Base-by-base conservation (phyloP, 202 grass and related monocot genomes). In the Panicum hallii region DNA sequence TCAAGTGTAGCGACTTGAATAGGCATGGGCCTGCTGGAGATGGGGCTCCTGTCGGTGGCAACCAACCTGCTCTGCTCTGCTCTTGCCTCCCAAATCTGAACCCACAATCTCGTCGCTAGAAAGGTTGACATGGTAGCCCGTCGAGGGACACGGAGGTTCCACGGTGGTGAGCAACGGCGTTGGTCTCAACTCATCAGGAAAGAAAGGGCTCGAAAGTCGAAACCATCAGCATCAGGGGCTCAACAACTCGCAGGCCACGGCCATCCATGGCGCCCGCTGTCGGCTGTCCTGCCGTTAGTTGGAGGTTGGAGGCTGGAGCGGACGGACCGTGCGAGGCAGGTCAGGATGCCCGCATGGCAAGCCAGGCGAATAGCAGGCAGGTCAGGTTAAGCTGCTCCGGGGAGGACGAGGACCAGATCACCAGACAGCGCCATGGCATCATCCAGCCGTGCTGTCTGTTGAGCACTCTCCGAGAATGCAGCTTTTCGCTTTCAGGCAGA, bases 191-290 rank as follows among this genome's bases (percentile, higher is more conserved):
- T 11, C 15, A 64, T 48, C 32, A 15, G 23, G 76, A 16, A 52
- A 22, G 45, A 77, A 22, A 60, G 44, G 53, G 42, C 57, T 9
- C 2, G 6, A 71, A 82, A 78, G 26, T 26, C 26, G 26, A 26
- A 26, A 26, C 65, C n/a, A 83, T 83, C 79, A 26, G 43, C 36
- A 52, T 81, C 85, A 62, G 1, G 7, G 13, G 11, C 58, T 30
- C 23, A 30, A 44, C 57, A 5, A 4, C 43, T 40, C 20, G 20
- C 23, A 17, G 34, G n/a, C 14, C 46, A 23, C 32, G 50, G 1
- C 56, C 55, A 32, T 32, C 36, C 67, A 8, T 63, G n/a, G 20
- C 42, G 9, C 6, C 44, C 52, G 12, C 64, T 73, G 48, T 61
- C 44, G 42, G 9, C 64, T 73, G 48, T 48, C 30, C 68, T 63